A percentile compares a stretch with the other conserved stretches of the same genome.
These are phyloP conservation scores for Cladophialophora immunda DNA, from an alignment of 2,329 filamentous ascomycete species.

Conservation along the genomic window DNA sequence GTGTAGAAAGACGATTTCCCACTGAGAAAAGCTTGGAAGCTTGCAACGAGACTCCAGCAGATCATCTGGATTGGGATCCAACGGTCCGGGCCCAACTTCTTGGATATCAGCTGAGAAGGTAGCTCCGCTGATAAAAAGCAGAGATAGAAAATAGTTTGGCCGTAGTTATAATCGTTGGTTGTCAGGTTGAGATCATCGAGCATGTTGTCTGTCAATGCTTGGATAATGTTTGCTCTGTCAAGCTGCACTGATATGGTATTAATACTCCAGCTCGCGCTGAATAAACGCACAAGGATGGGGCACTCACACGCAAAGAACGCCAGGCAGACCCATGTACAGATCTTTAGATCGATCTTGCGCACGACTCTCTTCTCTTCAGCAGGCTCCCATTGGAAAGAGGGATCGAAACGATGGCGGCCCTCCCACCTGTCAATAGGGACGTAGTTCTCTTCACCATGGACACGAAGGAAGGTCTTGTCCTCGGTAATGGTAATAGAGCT, in stretches of 20 bases:
- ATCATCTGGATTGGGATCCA: slow-evolving; percentile 65
- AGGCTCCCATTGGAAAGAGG: slow-evolving; percentile 30
- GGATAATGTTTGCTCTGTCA: slow-evolving; percentile 66
- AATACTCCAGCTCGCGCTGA: not conserved
- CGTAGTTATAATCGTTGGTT: slow-evolving; percentile 50
- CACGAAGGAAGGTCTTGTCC: slow-evolving; percentile 27
- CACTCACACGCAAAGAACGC: slow-evolving; percentile 5
- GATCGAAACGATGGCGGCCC: slow-evolving; percentile 59
- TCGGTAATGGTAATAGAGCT: slow-evolving; percentile 11
- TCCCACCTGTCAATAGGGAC: slow-evolving; percentile 49
- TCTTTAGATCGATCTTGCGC: slow-evolving; percentile 35
- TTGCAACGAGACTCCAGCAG: slow-evolving; percentile 47
- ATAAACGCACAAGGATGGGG: not conserved
- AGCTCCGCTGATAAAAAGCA: slow-evolving; percentile 63
- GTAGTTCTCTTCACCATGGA: slow-evolving; percentile 13
- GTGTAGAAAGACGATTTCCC: slow-evolving; percentile 53
- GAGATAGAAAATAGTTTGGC: slow-evolving; percentile 64
- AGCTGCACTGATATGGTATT: slow-evolving; percentile 54
- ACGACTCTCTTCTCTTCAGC: slow-evolving; percentile 35
- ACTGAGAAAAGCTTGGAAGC: slow-evolving; percentile 55
- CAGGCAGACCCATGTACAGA: slow-evolving; percentile 51
- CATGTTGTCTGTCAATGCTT: slow-evolving; percentile 67
- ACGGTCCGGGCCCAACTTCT: slow-evolving; percentile 62
- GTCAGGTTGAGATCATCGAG: slow-evolving; percentile 51
- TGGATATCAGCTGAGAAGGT: slow-evolving; percentile 64